phyloP scores from a whole-genome alignment of 2,329 filamentous ascomycete species.

The Amesomyces nigricolor region DNA sequence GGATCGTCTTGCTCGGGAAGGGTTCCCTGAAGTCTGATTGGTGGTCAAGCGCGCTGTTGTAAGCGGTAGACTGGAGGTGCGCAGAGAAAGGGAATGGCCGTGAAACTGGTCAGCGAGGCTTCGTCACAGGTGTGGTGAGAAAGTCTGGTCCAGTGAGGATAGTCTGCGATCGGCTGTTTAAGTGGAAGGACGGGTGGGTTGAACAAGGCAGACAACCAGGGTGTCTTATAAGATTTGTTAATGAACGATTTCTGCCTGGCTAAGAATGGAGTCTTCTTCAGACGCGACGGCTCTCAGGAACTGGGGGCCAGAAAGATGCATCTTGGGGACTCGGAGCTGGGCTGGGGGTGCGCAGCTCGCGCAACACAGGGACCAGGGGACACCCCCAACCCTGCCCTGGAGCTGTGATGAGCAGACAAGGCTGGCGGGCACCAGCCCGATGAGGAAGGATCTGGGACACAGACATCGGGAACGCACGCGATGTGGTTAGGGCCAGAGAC shows the following conservation, averaged over 20 bases:
- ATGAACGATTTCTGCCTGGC: conserved; percentile 26
- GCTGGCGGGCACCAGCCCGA: conserved; percentile 21
- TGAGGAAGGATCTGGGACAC: conserved; percentile 21
- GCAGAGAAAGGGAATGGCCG: conserved; percentile 22
- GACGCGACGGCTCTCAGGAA: conserved; percentile 16
- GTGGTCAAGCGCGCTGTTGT: conserved; percentile 19
- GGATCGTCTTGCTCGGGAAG: conserved; percentile 15
- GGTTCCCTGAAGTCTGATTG: conserved; percentile 25
- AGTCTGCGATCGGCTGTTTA: conserved; percentile 21
- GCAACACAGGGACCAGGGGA: conserved; percentile 13
- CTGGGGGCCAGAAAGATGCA: conserved; percentile 25
- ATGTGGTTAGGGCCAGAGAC: conserved; percentile 17
- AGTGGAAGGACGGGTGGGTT: conserved; percentile 18
- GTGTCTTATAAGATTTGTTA: conserved; percentile 26
- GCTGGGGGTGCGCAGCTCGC: conserved; percentile 20
- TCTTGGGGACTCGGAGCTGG: conserved; percentile 19
- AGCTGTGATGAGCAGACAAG: conserved; percentile 16
- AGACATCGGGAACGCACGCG: conserved; percentile 9
- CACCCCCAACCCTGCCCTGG: conserved; percentile 13
- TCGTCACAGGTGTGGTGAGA: conserved; percentile 14
- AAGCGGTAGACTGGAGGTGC: conserved; percentile 17
- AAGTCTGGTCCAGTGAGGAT: conserved; percentile 15
- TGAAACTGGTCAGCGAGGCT: neutral
- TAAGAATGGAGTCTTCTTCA: conserved; percentile 25
- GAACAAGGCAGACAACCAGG: conserved; percentile 24